Percentiles rank a stretch among this genome's conserved stretches.
Conservation (phyloP, 371 early-diverging fungal genomes). For the Syncephalastrum monosporum region DNA sequence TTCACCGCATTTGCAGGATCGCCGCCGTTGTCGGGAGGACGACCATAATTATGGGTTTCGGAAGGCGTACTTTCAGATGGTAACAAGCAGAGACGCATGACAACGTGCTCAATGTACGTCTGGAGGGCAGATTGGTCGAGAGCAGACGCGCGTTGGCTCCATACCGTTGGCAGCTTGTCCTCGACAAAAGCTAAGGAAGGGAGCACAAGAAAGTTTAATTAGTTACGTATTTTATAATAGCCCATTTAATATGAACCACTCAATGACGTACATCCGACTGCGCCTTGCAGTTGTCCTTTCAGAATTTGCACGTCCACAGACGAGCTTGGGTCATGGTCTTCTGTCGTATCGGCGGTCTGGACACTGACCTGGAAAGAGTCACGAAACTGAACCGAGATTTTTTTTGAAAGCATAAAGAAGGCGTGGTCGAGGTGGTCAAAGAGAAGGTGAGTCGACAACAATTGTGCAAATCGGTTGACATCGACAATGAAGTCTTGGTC, state of each 20-base stretch:
- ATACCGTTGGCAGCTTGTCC: slow-evolving; percentile 33
- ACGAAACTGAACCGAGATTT: slow-evolving; percentile 31
- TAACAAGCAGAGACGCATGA: neutral
- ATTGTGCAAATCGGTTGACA: slow-evolving; percentile 23
- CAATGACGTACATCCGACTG: slow-evolving; percentile 30
- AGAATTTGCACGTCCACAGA: slow-evolving; percentile 33
- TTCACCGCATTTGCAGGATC: too few species aligned
- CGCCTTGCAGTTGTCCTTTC: slow-evolving; percentile 36
- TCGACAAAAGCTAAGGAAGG: slow-evolving; percentile 27
- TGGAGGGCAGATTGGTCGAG: slow-evolving; percentile 24
- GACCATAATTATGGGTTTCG: too few species aligned
- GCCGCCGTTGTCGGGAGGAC: too few species aligned
- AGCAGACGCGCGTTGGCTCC: slow-evolving; percentile 28
- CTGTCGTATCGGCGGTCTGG: neutral
- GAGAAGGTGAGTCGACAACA: slow-evolving; percentile 28
- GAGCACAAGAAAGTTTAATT: neutral
- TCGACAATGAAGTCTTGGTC: slow-evolving; percentile 18
- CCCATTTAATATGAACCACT: neutral
- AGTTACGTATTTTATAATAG: neutral
- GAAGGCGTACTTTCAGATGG: too few species aligned
- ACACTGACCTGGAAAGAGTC: slow-evolving; percentile 26
- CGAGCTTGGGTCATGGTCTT: slow-evolving; percentile 5
- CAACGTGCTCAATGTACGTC: slow-evolving; percentile 14
- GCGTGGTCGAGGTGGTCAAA: slow-evolving; percentile 37
- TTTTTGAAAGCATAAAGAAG: slow-evolving; percentile 24